These are phyloP conservation scores for Ramalina peruviana DNA, from an alignment of 495 filamentous ascomycete genomes.

Conservation along the genomic window DNA sequence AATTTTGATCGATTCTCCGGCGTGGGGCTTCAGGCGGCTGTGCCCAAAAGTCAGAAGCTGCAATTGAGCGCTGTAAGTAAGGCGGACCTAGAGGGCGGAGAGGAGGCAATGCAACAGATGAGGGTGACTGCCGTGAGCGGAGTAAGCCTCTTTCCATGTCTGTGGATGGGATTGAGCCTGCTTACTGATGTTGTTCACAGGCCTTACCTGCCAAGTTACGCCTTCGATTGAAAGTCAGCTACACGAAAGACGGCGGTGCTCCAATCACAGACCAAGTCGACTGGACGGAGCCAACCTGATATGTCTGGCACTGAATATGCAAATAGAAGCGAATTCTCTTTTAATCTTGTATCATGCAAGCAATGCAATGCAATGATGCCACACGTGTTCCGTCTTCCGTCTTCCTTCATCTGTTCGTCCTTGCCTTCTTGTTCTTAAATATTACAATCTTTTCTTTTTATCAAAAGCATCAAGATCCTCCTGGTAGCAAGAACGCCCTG, in stretches of 20 bases:
- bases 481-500: no score
- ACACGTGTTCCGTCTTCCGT: no score
- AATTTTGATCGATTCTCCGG: constrained; percentile 47
- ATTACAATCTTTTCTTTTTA: no score
- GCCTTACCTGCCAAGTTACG: constrained; percentile 56
- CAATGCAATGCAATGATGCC: no score
- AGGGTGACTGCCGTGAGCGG: constrained; percentile 69
- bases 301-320: no score
- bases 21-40: constrained; percentile 80
- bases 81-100: constrained; percentile 56
- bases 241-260: constrained; percentile 50
- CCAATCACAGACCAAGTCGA: constrained; percentile 84
- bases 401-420: no score
- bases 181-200: constrained; percentile 21
- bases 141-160: constrained; percentile 42
- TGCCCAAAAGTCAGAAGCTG: constrained; percentile 87
- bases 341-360: no score
- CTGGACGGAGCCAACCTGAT: constrained; percentile 68
- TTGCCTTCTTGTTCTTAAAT: no score
- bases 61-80: constrained; percentile 78
- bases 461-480: no score
- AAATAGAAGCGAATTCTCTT: no score
- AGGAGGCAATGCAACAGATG: constrained; percentile 81
- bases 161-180: not conserved
- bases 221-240: constrained; percentile 73